These are phyloP conservation scores for Pseudevernia furfuracea DNA, from an alignment of 495 filamentous ascomycete species.

Conservation along the genomic window DNA sequence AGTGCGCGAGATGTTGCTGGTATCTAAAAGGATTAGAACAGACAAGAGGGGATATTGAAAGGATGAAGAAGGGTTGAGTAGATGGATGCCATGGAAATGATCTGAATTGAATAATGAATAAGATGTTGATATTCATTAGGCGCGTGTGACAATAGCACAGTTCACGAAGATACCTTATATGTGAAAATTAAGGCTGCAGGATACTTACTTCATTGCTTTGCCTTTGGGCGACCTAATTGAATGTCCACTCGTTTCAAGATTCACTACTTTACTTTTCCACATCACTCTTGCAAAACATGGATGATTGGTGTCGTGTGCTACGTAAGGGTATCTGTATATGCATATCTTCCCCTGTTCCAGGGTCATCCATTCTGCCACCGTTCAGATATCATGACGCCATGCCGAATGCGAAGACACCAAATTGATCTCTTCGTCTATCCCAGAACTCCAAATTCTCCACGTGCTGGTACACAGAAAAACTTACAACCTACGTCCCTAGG, in stretches of 20 bases:
- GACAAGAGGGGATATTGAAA: not conserved
- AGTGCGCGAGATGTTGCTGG: not conserved
- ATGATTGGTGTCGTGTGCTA: not conserved
- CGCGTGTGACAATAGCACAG: not conserved
- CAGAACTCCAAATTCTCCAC: not conserved
- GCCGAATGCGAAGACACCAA: not conserved
- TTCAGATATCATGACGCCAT: not conserved
- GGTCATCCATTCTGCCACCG: not conserved
- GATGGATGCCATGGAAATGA: too few species aligned
- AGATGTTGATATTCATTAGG: not conserved
- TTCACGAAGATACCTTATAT: not conserved
- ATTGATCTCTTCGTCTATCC: not conserved
- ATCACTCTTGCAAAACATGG: not conserved
- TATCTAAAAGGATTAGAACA: not conserved
- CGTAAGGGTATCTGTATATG: slow-evolving; percentile 8
- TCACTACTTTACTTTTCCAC: not conserved
- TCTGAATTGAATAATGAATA: not conserved
- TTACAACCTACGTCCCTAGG: not conserved
- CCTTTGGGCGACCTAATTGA: not conserved
- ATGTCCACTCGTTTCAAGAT: not conserved
- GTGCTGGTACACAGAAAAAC: not conserved
- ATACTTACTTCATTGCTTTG: not conserved
- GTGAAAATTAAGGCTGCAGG: not conserved
- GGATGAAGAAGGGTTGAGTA: not conserved
- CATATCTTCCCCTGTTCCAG: not conserved